Evolutionary conservation across 148 eudicot species (phyloP).

Genomic region (Dysphania ambrosioides): DNA sequence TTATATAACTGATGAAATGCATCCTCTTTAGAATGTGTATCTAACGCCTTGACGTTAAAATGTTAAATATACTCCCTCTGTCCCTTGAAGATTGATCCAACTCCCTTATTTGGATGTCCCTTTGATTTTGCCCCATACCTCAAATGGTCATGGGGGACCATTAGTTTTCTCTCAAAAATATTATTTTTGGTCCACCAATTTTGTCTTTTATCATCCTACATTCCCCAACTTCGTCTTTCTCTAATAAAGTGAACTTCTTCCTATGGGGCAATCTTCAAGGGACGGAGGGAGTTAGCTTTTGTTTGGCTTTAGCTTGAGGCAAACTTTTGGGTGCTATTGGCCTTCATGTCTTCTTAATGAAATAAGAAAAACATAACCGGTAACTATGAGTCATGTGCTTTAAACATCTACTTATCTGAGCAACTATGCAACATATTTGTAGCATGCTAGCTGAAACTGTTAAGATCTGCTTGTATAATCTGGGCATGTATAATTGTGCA

Average conservation of each 20-base stretch:
- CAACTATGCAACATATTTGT: not conserved
- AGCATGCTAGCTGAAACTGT: not conserved
- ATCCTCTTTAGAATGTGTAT: constrained; percentile 1
- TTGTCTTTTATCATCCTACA: too few relatives aligned
- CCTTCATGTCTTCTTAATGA: not conserved
- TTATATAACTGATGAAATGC: constrained; percentile 2
- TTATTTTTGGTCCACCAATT: too few relatives aligned
- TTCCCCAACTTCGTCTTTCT: too few relatives aligned
- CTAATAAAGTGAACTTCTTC: too few relatives aligned
- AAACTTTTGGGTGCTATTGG: not conserved
- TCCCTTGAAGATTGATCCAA: too few relatives aligned
- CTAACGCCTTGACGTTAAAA: not conserved
- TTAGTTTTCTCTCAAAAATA: too few relatives aligned
- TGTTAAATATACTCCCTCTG: too few relatives aligned
- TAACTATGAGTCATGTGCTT: not conserved
- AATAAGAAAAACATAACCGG: not conserved
- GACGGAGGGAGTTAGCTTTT: too few relatives aligned
- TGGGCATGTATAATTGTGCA: not conserved
- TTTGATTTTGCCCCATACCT: too few relatives aligned
- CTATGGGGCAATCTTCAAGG: too few relatives aligned
- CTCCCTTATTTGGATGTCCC: too few relatives aligned
- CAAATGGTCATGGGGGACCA: too few relatives aligned
- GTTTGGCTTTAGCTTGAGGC: not conserved
- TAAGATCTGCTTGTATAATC: not conserved
- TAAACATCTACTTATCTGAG: not conserved